Conservation (phyloP, 371 early-diverging fungal species). For the Choanephora cucurbitarum region DNA sequence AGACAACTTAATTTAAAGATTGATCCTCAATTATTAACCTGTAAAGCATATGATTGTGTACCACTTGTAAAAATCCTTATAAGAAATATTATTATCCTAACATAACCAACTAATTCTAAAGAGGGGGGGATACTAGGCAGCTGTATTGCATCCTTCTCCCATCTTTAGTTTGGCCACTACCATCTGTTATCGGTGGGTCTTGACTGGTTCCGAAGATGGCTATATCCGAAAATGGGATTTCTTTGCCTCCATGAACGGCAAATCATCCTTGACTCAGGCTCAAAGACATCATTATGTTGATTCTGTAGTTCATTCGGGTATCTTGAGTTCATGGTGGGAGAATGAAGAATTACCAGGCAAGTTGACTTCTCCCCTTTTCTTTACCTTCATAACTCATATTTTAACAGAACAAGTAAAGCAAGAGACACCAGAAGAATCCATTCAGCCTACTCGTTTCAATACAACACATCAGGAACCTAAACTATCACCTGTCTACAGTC, state of each 20-base stretch:
- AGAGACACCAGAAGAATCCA: slow-evolving; percentile 17
- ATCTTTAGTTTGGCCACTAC: slow-evolving; percentile 80
- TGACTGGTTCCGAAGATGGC: slow-evolving; percentile 94
- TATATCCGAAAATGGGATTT: slow-evolving; percentile 94
- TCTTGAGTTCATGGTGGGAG: slow-evolving; percentile 91
- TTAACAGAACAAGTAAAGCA: slow-evolving; percentile 16
- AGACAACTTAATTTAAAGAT: slow-evolving; percentile 36
- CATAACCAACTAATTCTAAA: slow-evolving; percentile 4
- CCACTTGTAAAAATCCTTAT: slow-evolving; percentile 63
- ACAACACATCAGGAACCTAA: slow-evolving; percentile 39
- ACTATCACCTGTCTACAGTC: slow-evolving; percentile 88
- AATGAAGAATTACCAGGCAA: slow-evolving; percentile 72
- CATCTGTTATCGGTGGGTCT: slow-evolving; percentile 86
- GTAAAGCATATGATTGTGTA: slow-evolving; percentile 58
- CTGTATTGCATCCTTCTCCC: slow-evolving; percentile 75
- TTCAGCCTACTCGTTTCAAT: neutral
- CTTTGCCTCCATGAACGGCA: slow-evolving; percentile 84
- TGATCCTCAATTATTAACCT: slow-evolving; percentile 42
- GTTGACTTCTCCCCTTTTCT: no score
- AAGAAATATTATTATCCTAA: no score
- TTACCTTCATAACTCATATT: no score
- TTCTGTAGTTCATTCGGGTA: slow-evolving; percentile 83
- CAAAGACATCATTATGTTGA: slow-evolving; percentile 88
- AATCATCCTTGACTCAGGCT: slow-evolving; percentile 75
- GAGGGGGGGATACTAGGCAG: slow-evolving; percentile 43